These are phyloP conservation scores for Monotropa hypopitys DNA, from an alignment of 179 eudicot genomes.

Conservation along the genomic window DNA sequence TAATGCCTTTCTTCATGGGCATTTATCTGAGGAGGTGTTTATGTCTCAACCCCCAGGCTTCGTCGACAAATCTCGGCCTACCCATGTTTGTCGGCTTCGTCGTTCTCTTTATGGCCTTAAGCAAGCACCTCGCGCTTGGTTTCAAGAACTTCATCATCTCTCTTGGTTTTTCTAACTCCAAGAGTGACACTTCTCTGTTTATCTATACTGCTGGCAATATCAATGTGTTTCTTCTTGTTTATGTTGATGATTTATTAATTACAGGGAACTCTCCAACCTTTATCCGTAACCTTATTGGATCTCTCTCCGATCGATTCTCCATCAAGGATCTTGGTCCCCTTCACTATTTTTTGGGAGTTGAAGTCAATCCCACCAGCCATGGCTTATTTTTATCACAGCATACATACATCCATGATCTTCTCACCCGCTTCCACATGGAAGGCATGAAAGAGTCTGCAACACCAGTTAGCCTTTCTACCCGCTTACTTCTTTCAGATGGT, in stretches of 20 bases:
- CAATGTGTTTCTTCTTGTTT: neutral
- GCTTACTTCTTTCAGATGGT: neutral
- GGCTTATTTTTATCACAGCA: neutral
- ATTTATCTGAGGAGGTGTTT: neutral
- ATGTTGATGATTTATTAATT: conserved; percentile 1
- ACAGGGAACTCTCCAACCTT: neutral
- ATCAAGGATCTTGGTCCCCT: neutral
- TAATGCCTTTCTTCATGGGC: conserved; percentile 7
- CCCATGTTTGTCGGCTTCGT: neutral
- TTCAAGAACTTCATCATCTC: neutral
- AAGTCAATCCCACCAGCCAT: neutral
- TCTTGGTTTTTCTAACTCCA: neutral
- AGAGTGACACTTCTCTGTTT: neutral
- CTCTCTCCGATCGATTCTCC: neutral
- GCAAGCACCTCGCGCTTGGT: neutral
- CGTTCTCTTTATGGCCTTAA: conserved; percentile 3
- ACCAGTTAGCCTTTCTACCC: neutral
- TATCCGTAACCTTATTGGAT: neutral
- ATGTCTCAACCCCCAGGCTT: conserved; percentile 1
- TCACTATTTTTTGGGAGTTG: conserved; percentile 1
- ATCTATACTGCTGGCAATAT: neutral
- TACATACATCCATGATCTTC: neutral
- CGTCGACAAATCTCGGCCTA: neutral
- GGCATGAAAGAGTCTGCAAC: neutral
- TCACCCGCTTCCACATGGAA: neutral